Conservation (phyloP, 305 asterid genomes). For the Fraxinus baroniana region DNA sequence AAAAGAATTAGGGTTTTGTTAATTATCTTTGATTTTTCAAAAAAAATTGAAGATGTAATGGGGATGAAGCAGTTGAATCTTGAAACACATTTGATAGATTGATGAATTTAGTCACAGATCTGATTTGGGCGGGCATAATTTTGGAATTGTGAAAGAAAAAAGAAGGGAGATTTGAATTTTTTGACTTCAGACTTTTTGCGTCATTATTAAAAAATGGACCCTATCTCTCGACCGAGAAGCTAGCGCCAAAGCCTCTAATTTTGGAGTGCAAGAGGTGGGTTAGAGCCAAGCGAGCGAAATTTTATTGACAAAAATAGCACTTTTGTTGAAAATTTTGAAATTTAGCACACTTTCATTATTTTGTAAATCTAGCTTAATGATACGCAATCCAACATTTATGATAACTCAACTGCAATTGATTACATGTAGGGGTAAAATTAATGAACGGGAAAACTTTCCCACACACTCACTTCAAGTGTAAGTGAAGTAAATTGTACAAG, state of each 20-base stretch:
- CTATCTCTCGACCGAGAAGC: background rate
- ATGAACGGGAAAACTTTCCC: background rate
- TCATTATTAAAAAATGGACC: background rate
- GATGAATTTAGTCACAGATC: background rate
- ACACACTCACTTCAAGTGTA: background rate
- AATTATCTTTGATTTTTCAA: background rate
- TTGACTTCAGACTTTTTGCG: background rate
- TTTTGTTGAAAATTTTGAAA: no score
- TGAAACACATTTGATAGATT: background rate
- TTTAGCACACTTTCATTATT: no score
- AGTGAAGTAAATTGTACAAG: background rate
- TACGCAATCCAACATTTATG: background rate
- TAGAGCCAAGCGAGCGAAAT: background rate
- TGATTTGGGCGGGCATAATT: background rate
- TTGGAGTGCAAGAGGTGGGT: background rate
- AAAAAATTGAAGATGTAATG: background rate
- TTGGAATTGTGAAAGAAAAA: background rate
- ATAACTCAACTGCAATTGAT: background rate
- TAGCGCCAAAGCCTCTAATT: background rate
- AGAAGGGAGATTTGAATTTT: background rate
- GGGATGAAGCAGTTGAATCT: background rate
- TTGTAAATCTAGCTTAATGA: background rate
- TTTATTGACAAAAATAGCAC: background rate
- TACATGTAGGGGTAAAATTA: background rate
- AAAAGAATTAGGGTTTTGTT: background rate